Conservation (phyloP, 441 rosid genomes). For the Adansonia gregorii region DNA sequence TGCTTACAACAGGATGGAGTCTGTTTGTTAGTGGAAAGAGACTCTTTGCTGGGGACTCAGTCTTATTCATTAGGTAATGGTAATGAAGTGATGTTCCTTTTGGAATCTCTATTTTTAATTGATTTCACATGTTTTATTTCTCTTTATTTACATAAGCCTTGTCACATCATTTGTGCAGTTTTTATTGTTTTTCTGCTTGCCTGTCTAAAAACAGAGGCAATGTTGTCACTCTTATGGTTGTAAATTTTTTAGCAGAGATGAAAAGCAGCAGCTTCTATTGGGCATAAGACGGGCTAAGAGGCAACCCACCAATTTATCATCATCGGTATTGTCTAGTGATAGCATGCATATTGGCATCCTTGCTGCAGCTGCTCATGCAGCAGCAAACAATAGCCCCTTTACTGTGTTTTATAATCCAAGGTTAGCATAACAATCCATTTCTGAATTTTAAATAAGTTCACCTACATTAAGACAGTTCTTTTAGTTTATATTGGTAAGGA, state of each 20-base stretch:
- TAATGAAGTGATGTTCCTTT: constrained; percentile 22
- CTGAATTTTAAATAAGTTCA: not conserved
- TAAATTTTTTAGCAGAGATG: constrained; percentile 64
- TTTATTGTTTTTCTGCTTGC: constrained; percentile 9
- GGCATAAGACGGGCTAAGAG: constrained; percentile 91
- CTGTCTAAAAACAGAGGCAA: constrained; percentile 3
- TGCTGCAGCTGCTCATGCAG: constrained; percentile 99
- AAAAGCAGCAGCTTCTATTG: constrained; percentile 80
- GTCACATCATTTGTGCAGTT: constrained; percentile 7
- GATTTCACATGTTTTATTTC: not conserved
- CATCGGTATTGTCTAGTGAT: constrained; percentile 91
- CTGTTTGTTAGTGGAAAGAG: constrained; percentile 90
- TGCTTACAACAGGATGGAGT: constrained; percentile 98
- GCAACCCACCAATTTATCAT: constrained; percentile 82
- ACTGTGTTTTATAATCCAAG: constrained; percentile 92
- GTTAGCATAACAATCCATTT: constrained; percentile 30
- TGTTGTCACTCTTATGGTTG: constrained; percentile 25
- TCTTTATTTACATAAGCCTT: not conserved
- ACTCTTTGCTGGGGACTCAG: constrained; percentile 93
- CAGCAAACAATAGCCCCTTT: constrained; percentile 91
- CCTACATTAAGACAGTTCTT: not conserved
- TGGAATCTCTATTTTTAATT: constrained; percentile 19
- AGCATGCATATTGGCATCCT: constrained; percentile 98
- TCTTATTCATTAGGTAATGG: constrained; percentile 84
- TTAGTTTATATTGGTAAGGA: not conserved